A percentile compares a stretch with the other conserved stretches of the same genome.
phyloP scores from a whole-genome alignment of 306 rosid species.

The Rubus parviflorus region DNA sequence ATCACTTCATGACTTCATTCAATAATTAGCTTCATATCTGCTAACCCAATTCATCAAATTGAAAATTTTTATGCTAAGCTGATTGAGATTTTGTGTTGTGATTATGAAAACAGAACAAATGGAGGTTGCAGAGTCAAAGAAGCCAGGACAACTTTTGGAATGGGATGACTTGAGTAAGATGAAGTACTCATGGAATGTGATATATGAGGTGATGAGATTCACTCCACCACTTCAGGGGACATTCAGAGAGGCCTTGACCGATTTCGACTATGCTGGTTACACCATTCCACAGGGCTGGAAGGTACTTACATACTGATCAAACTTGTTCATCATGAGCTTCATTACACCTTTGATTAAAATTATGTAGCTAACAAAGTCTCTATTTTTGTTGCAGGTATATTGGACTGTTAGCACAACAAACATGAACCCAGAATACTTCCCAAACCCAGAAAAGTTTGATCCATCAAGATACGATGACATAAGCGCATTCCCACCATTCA shows the following conservation, averaged over 20 bases:
- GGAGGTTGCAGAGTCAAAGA: conserved; percentile 27
- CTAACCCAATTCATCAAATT: background rate
- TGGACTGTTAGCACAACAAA: conserved; percentile 35
- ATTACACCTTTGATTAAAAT: background rate
- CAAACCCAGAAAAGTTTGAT: conserved; percentile 31
- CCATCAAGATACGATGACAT: conserved; percentile 19
- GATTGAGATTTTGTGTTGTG: background rate
- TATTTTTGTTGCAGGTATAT: conserved; percentile 8
- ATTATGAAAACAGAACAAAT: conserved; percentile 29
- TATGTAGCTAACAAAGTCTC: no score
- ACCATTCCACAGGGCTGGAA: conserved; percentile 47
- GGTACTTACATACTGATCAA: background rate
- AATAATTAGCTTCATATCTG: background rate
- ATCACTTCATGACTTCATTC: background rate
- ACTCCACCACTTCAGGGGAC: conserved; percentile 47
- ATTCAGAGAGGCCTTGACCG: conserved; percentile 34
- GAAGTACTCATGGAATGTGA: conserved; percentile 42
- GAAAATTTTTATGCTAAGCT: background rate
- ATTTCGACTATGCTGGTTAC: conserved; percentile 37
- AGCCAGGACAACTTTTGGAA: conserved; percentile 28
- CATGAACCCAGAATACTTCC: conserved; percentile 28
- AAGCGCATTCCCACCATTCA: conserved; percentile 13
- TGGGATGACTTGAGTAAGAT: conserved; percentile 39
- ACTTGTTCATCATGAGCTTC: background rate
- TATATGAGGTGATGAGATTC: conserved; percentile 42